Conservation (phyloP, 331 rosid genomes). For the Acacia pycnantha region DNA sequence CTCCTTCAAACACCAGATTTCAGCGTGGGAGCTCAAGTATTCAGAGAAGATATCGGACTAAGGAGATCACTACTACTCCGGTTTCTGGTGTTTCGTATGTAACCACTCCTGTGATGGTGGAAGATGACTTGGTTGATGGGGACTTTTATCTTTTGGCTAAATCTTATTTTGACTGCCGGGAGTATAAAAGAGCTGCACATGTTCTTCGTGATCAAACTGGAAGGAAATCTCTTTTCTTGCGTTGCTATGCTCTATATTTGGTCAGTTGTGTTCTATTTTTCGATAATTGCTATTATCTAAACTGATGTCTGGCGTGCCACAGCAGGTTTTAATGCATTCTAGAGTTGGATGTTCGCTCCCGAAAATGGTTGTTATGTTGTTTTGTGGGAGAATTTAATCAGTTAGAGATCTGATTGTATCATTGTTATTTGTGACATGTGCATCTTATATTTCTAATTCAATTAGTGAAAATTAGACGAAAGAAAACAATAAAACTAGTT, state of each 20-base stretch:
- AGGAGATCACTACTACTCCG: background rate
- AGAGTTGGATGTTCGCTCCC: background rate
- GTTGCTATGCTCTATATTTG: background rate
- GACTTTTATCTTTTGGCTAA: constrained; percentile 14
- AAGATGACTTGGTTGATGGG: constrained; percentile 13
- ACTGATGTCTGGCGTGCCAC: background rate
- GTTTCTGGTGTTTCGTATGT: constrained; percentile 9
- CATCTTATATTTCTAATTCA: background rate
- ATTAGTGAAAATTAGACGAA: background rate
- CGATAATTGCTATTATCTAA: background rate
- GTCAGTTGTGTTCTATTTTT: background rate
- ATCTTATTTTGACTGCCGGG: constrained; percentile 20
- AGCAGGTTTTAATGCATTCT: background rate
- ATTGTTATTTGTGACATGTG: background rate
- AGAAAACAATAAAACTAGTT: background rate
- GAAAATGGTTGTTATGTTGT: background rate
- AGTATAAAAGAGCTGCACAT: constrained; percentile 18
- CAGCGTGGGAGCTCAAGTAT: constrained; percentile 21
- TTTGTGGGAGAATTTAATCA: background rate
- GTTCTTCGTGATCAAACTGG: constrained; percentile 19
- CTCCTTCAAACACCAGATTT: constrained; percentile 11
- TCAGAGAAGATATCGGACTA: background rate
- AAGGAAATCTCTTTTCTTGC: constrained; percentile 9
- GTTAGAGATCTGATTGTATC: background rate
- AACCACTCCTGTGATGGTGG: constrained; percentile 12